Evolutionary conservation across 1,284 basidiomycete species (phyloP), one percentile per base, ranked within the genome.

Genomic region (Fomitopsis betulina): DNA sequence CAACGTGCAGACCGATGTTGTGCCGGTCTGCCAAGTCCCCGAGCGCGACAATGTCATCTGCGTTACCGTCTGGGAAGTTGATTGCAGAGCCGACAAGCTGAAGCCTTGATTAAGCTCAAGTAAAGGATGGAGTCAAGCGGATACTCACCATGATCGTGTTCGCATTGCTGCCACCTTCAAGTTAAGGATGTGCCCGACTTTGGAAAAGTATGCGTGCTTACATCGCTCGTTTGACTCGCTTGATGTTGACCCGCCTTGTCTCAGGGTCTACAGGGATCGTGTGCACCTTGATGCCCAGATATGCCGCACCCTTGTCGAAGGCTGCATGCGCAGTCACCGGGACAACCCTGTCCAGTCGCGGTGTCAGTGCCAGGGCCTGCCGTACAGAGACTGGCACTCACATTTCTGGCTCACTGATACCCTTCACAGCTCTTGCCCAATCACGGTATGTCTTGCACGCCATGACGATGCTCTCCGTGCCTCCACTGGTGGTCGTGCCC

Each of bases 391-490:
- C 4, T 19, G 32, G 27, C 21, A 72, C 87, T 42, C 64, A 93
- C 92, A 99, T 94, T 72, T 99, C 96, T 0, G 96, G 96, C 62
- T 91, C 83, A 0, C 82, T 93, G 68, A 98, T 93, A 5, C 94
- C 92, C 72, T 95, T 96, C 42, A 86, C 86, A 1, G 78, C 83
- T 27, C 82, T 76, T 1, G 92, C 96, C 94, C 96, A 98, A 65
- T 98, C 95, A 30, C 96, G 85, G 73, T 98, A 88, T 0, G 95
- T 91, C 77, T 98, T 96, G 65, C 94, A 84, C 3, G 94, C 86
- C 94, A 96, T 94, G 55, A 96, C 77, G 67, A 99, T 98, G 15
- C 91, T 94, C 72, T 99, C 96, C 0, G 96, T 99, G 2, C 97
- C 96, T 21, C 96, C 96, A 0, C 91, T 92, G 0, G 96, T 98